phyloP scores from a whole-genome alignment of 116 monocot species.

The Iris pallida region DNA sequence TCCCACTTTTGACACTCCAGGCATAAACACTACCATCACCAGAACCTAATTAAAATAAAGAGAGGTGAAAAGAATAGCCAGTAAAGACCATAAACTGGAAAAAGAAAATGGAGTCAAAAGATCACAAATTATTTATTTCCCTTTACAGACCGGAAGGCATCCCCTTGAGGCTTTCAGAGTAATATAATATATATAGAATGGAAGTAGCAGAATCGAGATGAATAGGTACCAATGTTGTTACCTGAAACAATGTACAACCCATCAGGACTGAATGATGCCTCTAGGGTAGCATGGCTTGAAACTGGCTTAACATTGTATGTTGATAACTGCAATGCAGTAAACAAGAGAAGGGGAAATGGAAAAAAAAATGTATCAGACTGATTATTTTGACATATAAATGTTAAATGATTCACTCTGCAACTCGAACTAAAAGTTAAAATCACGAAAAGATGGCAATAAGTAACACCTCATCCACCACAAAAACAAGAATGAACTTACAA shows the following conservation, averaged over 20 bases:
- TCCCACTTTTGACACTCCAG: conserved; percentile 78
- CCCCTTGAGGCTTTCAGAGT: background rate
- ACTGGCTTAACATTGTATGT: conserved; percentile 86
- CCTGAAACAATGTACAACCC: conserved; percentile 82
- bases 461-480: too few species aligned
- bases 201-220: background rate
- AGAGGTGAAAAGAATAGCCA: background rate
- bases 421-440: background rate
- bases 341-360: background rate
- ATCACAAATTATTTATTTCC: background rate
- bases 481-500: conserved; percentile 33
- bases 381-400: background rate
- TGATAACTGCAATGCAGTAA: conserved; percentile 44
- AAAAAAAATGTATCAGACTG: background rate
- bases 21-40: conserved; percentile 95
- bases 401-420: background rate
- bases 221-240: conserved; percentile 5
- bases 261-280: conserved; percentile 96
- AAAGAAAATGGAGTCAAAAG: background rate
- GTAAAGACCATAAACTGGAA: background rate
- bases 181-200: background rate
- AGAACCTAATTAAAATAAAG: conserved; percentile 44
- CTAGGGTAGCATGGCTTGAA: conserved; percentile 63
- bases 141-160: background rate
- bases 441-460: too few species aligned